These are phyloP conservation scores for Plasmodium knowlesi DNA, from an alignment of 169 alveolate species.

Conservation along the genomic window DNA sequence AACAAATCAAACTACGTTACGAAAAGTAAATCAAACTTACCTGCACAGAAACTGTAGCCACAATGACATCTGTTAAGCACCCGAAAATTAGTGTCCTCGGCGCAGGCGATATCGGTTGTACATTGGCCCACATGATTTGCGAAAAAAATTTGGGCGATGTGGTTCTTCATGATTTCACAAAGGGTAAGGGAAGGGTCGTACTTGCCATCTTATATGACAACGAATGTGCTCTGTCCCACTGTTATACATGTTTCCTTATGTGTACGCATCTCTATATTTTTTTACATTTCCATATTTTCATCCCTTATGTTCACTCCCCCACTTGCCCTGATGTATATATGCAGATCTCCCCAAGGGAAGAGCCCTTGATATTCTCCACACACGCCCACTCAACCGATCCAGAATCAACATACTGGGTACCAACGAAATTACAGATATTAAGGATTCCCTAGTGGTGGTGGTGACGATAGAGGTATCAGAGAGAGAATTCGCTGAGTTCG, in stretches of 20 bases:
- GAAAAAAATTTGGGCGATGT: slow-evolving; percentile 84
- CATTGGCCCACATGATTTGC: slow-evolving; percentile 81
- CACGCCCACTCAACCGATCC: slow-evolving; percentile 79
- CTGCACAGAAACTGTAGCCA: neutral
- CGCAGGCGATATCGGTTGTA: slow-evolving; percentile 85
- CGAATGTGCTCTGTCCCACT: neutral
- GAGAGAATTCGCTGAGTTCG: slow-evolving; percentile 74
- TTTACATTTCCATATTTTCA: neutral
- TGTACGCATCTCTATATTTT: neutral
- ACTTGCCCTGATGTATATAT: too few relatives aligned
- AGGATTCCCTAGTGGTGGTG: slow-evolving; percentile 82
- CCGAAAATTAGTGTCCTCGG: slow-evolving; percentile 85
- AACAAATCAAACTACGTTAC: neutral
- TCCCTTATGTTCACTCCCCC: slow-evolving; percentile 77
- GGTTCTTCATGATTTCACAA: slow-evolving; percentile 82
- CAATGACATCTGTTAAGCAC: slow-evolving; percentile 76
- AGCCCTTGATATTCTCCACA: slow-evolving; percentile 85
- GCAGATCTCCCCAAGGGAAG: slow-evolving; percentile 83
- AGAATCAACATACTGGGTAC: slow-evolving; percentile 81
- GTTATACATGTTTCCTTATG: too few relatives aligned
- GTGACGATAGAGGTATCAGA: slow-evolving; percentile 82
- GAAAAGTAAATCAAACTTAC: neutral
- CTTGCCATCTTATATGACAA: neutral
- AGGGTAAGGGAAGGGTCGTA: slow-evolving; percentile 51
- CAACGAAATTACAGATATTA: slow-evolving; percentile 81